phyloP scores from a whole-genome alignment of 1,139 yeast genomes.

The Yamadazyma dushanensis region DNA sequence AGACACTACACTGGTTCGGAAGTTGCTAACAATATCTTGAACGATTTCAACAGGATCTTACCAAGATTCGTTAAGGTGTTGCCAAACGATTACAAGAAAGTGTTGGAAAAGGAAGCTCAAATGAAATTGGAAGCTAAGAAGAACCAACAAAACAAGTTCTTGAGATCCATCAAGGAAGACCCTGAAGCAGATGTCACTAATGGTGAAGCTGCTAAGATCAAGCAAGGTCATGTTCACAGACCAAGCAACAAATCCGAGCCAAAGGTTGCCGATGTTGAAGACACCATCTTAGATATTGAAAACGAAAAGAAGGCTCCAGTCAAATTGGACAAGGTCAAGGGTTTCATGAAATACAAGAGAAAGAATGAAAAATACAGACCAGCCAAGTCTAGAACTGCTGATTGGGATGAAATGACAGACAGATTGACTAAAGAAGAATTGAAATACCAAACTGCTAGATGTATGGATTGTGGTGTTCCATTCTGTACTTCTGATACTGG shows the following conservation, averaged over 20 bases:
- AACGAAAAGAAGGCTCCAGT: conserved; percentile 63
- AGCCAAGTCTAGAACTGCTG: conserved; percentile 73
- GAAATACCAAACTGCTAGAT: conserved; percentile 92
- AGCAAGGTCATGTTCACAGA: conserved; percentile 45
- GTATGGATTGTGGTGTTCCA: conserved; percentile 99
- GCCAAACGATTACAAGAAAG: conserved; percentile 89
- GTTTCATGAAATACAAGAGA: conserved; percentile 91
- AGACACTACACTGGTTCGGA: conserved; percentile 93
- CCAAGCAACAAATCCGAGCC: conserved; percentile 61
- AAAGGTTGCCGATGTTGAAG: conserved; percentile 85
- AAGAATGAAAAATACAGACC: conserved; percentile 85
- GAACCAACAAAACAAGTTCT: conserved; percentile 55
- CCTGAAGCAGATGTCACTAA: conserved; percentile 86
- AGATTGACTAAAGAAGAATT: conserved; percentile 85
- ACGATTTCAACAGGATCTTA: conserved; percentile 83
- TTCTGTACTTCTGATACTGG: conserved; percentile 98
- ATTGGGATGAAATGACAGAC: conserved; percentile 89
- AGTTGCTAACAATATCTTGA: conserved; percentile 79
- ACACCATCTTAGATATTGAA: conserved; percentile 70
- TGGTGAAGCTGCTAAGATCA: conserved; percentile 68
- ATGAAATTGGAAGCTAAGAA: conserved; percentile 69
- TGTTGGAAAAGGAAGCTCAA: conserved; percentile 74
- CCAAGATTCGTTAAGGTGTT: conserved; percentile 92
- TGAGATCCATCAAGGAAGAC: conserved; percentile 71
- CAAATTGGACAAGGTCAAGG: conserved; percentile 79